Evolutionary conservation across 805 yeast genomes (phyloP).

Genomic region (Candida vartiovaarae): DNA sequence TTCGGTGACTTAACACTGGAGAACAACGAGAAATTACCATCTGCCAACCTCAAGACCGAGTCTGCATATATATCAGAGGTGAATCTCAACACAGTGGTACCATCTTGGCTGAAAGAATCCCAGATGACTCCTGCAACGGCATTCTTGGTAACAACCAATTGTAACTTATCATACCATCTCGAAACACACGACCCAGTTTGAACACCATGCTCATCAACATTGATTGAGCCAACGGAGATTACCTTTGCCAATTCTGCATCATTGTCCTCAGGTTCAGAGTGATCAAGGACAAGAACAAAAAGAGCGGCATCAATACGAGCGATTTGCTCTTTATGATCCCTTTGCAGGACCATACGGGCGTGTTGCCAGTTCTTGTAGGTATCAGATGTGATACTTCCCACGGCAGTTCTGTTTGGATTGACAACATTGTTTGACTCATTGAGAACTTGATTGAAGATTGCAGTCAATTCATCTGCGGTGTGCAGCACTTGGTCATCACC

Average conservation of each 20-base stretch:
- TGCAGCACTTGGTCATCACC: slow-evolving; percentile 55
- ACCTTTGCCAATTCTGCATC: slow-evolving; percentile 38
- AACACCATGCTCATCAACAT: slow-evolving; percentile 62
- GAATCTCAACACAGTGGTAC: slow-evolving; percentile 82
- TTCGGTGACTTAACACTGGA: slow-evolving; percentile 26
- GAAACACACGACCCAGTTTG: slow-evolving; percentile 92
- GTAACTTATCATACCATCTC: slow-evolving; percentile 87
- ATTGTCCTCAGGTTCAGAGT: slow-evolving; percentile 53
- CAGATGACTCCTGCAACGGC: slow-evolving; percentile 88
- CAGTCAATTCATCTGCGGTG: slow-evolving; percentile 57
- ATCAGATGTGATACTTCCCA: slow-evolving; percentile 85
- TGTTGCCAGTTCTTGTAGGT: slow-evolving; percentile 79
- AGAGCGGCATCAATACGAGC: slow-evolving; percentile 65
- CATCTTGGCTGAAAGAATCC: slow-evolving; percentile 89
- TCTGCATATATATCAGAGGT: slow-evolving; percentile 89
- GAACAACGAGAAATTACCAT: slow-evolving; percentile 43
- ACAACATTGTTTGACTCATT: slow-evolving; percentile 56
- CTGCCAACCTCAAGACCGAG: slow-evolving; percentile 66
- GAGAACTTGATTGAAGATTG: slow-evolving; percentile 59
- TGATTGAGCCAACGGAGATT: slow-evolving; percentile 76
- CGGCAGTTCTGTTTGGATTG: slow-evolving; percentile 60
- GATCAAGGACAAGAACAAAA: slow-evolving; percentile 76
- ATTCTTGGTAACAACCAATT: slow-evolving; percentile 74
- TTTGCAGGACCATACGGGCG: slow-evolving; percentile 46
- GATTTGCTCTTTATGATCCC: slow-evolving; percentile 30